Evolutionary conservation across 108 stramenopile species (phyloP).

Genomic region (Fragilariopsis cylindrus): DNA sequence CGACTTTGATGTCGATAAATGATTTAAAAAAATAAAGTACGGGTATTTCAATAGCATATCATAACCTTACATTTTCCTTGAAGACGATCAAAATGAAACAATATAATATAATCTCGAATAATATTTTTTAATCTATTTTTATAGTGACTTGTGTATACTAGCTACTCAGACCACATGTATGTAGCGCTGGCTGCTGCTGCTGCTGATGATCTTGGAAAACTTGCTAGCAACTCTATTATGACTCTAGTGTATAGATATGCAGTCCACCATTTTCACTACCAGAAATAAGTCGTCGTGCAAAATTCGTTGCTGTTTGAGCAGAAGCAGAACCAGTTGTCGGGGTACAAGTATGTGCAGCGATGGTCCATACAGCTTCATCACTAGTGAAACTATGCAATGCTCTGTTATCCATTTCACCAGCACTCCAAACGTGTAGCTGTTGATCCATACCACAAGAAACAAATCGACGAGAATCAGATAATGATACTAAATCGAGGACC

Average conservation of each 20-base stretch:
- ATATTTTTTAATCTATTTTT: no score
- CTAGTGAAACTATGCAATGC: constrained; percentile 43
- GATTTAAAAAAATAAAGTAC: not conserved
- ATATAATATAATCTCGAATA: not conserved
- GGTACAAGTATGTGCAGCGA: constrained; percentile 1
- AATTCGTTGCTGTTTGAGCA: not conserved
- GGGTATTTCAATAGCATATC: no score
- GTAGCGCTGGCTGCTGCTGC: no score
- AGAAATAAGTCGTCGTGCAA: constrained; percentile 30
- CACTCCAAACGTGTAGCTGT: constrained; percentile 44
- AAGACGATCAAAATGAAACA: not conserved
- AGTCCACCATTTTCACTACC: constrained; percentile 39
- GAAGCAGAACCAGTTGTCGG: not conserved
- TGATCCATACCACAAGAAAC: constrained; percentile 43
- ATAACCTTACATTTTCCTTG: not conserved
- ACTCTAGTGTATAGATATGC: constrained; percentile 42
- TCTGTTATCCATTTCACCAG: constrained; percentile 28
- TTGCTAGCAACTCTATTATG: not conserved
- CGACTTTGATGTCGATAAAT: constrained; percentile 14
- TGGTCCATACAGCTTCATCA: constrained; percentile 33
- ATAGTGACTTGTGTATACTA: no score
- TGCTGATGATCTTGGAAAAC: no score
- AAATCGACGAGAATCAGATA: constrained; percentile 43
- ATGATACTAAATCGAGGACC: constrained; percentile 29
- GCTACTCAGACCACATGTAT: no score